Conservation (phyloP, 2,329 filamentous ascomycete species). For the Stagonosporopsis rhizophila region DNA sequence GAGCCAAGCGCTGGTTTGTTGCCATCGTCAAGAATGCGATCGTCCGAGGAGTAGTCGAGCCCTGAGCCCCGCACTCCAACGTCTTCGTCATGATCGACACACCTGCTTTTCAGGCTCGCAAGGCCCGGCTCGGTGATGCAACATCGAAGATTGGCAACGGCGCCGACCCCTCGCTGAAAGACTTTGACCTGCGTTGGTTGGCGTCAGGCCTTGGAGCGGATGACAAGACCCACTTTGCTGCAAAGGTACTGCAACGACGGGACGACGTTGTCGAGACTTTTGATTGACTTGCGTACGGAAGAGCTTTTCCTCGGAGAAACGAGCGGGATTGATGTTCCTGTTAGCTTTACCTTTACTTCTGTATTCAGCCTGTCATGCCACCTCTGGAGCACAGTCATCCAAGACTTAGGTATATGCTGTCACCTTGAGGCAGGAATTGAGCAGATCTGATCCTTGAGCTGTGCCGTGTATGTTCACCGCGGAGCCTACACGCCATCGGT, state of each 20-base stretch:
- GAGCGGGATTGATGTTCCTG: not conserved
- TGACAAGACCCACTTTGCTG: slow-evolving; percentile 10
- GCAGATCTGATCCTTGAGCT: no score
- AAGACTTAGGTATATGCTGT: not conserved
- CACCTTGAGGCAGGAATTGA: not conserved
- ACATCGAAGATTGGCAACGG: slow-evolving; percentile 4
- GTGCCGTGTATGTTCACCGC: no score
- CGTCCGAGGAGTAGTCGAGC: slow-evolving; percentile 13
- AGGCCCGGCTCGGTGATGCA: slow-evolving; percentile 15
- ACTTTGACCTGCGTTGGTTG: slow-evolving; percentile 3
- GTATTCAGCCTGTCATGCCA: not conserved
- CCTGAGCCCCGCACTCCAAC: slow-evolving; percentile 19
- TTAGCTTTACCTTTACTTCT: not conserved
- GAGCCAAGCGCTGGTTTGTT: slow-evolving; percentile 3
- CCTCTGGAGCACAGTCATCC: not conserved
- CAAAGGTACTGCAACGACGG: slow-evolving; percentile 12
- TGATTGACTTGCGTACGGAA: not conserved
- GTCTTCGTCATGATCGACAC: slow-evolving; percentile 29
- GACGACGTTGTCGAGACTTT: not conserved
- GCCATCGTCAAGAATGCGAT: slow-evolving; percentile 9
- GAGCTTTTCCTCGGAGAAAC: not conserved
- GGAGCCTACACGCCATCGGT: not conserved
- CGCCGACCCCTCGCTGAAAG: not conserved
- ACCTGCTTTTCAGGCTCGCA: slow-evolving; percentile 14
- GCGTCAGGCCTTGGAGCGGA: not conserved